Evolutionary conservation across 495 filamentous ascomycete species (phyloP).

Genomic region (Oleoguttula mirabilis): DNA sequence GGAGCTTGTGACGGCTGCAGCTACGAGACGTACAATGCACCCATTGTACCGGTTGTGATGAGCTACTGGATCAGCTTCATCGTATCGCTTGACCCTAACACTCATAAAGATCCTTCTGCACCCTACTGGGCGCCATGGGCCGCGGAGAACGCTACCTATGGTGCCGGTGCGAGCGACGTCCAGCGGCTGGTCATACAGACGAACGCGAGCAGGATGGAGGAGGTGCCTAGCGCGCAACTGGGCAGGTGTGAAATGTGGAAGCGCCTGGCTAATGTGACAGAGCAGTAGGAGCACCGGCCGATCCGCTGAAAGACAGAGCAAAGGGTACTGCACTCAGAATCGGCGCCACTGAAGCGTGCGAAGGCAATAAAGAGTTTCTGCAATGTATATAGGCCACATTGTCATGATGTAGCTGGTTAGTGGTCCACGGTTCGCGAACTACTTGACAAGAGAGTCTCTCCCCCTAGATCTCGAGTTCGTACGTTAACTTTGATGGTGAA

Average conservation of each 20-base stretch:
- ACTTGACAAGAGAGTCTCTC: no score
- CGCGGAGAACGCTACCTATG: background rate
- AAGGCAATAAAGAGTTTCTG: no score
- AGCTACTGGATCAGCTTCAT: constrained; percentile 19
- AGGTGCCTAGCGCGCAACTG: constrained; percentile 4
- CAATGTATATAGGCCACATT: no score
- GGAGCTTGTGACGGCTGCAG: constrained; percentile 1
- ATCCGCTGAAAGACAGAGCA: no score
- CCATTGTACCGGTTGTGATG: constrained; percentile 14
- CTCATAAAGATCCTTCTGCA: constrained; percentile 1
- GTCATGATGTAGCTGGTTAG: no score
- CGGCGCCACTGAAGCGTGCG: no score
- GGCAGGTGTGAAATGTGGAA: constrained; percentile 15
- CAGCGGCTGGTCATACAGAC: constrained; percentile 12
- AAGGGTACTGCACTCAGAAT: no score
- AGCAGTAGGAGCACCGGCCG: no score
- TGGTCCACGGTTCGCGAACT: no score
- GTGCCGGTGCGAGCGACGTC: background rate
- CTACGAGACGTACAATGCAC: constrained; percentile 12
- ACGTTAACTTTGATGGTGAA: no score
- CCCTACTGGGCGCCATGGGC: constrained; percentile 10
- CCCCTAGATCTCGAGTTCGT: no score
- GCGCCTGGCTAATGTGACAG: constrained; percentile 9
- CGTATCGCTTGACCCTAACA: constrained; percentile 10
- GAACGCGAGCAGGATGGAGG: constrained; percentile 11